Evolutionary conservation across 345 rosid species (phyloP), one percentile per base, ranked within the genome.

Genomic region (Microcos paniculata): DNA sequence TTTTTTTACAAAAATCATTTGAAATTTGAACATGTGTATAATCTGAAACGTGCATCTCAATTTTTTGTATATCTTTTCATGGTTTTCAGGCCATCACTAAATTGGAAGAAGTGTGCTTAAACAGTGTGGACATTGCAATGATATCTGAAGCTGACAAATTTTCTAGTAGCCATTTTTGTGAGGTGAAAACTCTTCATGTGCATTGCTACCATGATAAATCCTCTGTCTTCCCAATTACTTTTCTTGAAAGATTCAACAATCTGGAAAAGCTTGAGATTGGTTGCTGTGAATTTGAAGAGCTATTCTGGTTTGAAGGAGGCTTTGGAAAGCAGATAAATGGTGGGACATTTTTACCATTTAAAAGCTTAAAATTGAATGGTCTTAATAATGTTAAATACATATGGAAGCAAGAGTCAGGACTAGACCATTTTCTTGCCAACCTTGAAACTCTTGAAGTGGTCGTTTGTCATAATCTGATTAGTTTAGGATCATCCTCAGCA

Each of bases 331-430:
- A 58, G 62, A 49, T 35, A 28, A 2, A 40, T 8, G 40, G 8
- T 1, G 48, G 28, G 15, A 35, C 8, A 1, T 48, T 72, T 0
- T 16, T 33, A 2, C 8, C n/a, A 38, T 35, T 80, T n/a, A 69
- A 28, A 48, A 0, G 1, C 1, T 45, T 80, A 24, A 0, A 0
- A 7, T 23, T 79, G 19, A 0, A 0, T 0, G 0, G 0, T 0
- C 55, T 74, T 30, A 1, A 8, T 6, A 1, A 45, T 43, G 28
- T 79, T 13, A 21, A 68, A 57, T 4, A 28, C 7, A 28, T 57
- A 45, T 76, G 76, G 73, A 43, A 21, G 23, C 68, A 69, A 33
- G 26, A 71, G 19, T 31, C 16, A 12, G 33, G 13, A 64, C 1
- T 16, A 28, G 40, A 70, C n/a, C 10, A 24, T 5, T 5, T 24